Percentiles rank a stretch among this genome's conserved stretches.
phyloP scores from a whole-genome alignment of 169 alveolate species.

The Eimeria brunetti region DNA sequence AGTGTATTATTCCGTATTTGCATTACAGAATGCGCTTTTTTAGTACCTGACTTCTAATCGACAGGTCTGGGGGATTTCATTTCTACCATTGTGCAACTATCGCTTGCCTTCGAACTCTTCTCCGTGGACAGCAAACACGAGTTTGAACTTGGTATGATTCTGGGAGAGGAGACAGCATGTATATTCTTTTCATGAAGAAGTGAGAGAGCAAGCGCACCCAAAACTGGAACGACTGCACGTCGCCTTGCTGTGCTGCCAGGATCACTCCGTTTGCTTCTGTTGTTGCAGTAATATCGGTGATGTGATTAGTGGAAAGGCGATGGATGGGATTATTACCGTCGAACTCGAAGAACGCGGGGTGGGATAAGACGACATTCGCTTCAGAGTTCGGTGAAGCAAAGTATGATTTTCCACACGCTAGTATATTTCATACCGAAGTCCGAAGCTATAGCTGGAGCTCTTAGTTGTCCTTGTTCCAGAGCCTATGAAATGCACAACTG shows the following conservation, averaged over 20 bases:
- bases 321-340: constrained; percentile 31
- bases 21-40: neutral
- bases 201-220: constrained; percentile 41
- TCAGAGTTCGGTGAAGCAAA: neutral
- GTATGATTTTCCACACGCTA: neutral
- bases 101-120: constrained; percentile 77
- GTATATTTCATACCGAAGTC: constrained; percentile 33
- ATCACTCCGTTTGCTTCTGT: constrained; percentile 79
- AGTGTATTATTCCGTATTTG: neutral
- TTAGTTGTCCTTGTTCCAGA: constrained; percentile 45
- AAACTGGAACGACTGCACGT: constrained; percentile 71
- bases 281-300: neutral
- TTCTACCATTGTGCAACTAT: neutral
- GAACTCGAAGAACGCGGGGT: constrained; percentile 79
- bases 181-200: neutral
- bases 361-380: constrained; percentile 76
- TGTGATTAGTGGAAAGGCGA: neutral
- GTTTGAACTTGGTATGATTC: constrained; percentile 72
- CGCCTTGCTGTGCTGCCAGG: constrained; percentile 81
- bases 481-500: constrained; percentile 1
- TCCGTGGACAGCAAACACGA: constrained; percentile 72
- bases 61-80: neutral
- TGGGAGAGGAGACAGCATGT: neutral
- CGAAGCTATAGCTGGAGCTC: constrained; percentile 54
- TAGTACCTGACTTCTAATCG: constrained; percentile 74